Conservation (phyloP, 192 early-diverging fungal species). For the Kickxella alabastrina region DNA sequence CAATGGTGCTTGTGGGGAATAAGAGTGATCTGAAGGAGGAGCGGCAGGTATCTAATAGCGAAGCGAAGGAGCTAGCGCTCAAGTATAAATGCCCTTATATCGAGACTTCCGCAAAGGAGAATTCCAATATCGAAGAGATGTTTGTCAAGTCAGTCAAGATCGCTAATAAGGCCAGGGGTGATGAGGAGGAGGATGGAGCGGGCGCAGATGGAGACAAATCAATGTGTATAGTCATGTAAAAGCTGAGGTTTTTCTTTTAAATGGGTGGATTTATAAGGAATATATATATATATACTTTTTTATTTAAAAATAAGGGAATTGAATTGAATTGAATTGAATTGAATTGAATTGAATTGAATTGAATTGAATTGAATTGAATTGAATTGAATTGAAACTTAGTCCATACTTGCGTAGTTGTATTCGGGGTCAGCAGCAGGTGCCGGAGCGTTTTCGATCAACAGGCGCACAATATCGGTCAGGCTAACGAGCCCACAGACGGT, state of each 20-base stretch:
- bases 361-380: too few species aligned
- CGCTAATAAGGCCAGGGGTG: conserved; percentile 25
- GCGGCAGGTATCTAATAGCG: conserved; percentile 64
- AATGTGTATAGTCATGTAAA: conserved; percentile 40
- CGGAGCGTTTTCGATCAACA: conserved; percentile 51
- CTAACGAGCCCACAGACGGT: conserved; percentile 63
- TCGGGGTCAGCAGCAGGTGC: conserved; percentile 14
- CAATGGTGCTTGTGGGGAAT: conserved; percentile 88
- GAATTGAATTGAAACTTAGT: too few species aligned
- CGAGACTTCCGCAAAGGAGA: conserved; percentile 90
- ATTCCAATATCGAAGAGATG: conserved; percentile 72
- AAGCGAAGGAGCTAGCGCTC: conserved; percentile 73
- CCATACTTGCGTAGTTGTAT: conserved; percentile 47
- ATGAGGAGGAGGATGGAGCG: conserved; percentile 11
- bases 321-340: not conserved
- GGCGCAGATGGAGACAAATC: conserved; percentile 19
- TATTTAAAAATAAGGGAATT: not conserved
- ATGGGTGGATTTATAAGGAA: too few species aligned
- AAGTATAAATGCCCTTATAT: conserved; percentile 82
- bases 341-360: not conserved
- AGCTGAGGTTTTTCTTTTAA: too few species aligned
- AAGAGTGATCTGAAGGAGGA: conserved; percentile 83
- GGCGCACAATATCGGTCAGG: conserved; percentile 72
- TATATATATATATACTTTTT: too few species aligned
- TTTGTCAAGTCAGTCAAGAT: conserved; percentile 38